Conservation (phyloP, 2,329 filamentous ascomycete species). For the Byssothecium circinans region DNA sequence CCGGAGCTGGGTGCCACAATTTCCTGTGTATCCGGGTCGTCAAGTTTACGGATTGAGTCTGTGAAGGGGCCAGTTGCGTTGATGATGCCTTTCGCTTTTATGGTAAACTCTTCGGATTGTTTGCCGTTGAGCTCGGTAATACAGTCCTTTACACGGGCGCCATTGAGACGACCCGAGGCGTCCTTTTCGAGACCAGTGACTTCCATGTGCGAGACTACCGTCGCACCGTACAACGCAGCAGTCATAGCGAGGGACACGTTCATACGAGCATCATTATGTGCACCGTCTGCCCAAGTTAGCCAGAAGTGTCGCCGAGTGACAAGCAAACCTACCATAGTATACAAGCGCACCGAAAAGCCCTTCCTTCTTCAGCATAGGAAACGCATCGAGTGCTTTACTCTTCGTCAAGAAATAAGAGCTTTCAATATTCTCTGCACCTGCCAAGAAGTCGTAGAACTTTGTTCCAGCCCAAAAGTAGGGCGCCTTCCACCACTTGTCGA, state of each 20-base stretch:
- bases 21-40: conserved; percentile 69
- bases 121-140: conserved; percentile 67
- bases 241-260: conserved; percentile 88
- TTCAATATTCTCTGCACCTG: conserved; percentile 84
- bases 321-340: conserved; percentile 66
- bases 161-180: conserved; percentile 69
- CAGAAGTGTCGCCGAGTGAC: not conserved
- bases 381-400: conserved; percentile 82
- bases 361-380: conserved; percentile 83
- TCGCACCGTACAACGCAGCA: conserved; percentile 81
- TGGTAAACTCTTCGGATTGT: conserved; percentile 63
- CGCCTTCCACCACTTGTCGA: conserved; percentile 82
- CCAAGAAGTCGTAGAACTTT: conserved; percentile 83
- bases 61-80: conserved; percentile 89
- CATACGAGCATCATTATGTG: conserved; percentile 91
- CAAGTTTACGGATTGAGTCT: conserved; percentile 82
- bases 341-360: conserved; percentile 79
- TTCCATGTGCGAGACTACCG: conserved; percentile 80
- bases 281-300: conserved; percentile 63
- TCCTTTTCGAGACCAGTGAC: conserved; percentile 78
- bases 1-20: conserved; percentile 86
- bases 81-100: conserved; percentile 79
- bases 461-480: conserved; percentile 78
- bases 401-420: conserved; percentile 85
- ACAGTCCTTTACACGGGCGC: conserved; percentile 72